phyloP scores from a whole-genome alignment of 2,329 filamentous ascomycete species.

The Penicillium paneum region DNA sequence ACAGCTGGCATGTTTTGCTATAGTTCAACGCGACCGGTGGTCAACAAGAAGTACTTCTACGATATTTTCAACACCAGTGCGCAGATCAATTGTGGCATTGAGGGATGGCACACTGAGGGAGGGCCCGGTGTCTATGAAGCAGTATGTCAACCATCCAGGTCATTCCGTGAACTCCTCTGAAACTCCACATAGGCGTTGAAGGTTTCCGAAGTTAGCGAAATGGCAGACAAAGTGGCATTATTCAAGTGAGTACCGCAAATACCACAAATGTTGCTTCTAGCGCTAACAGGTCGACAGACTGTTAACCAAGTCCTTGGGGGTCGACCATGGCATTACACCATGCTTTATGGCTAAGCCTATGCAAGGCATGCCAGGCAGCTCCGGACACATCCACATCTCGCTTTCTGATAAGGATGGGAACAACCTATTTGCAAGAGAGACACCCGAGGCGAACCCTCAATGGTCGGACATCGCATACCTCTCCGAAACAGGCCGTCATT shows the following conservation, averaged over 20 bases:
- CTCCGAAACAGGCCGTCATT: conserved; percentile 86
- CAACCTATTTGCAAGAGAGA: conserved; percentile 75
- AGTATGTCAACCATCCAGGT: conserved; percentile 39
- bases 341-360: conserved; percentile 98
- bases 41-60: conserved; percentile 89
- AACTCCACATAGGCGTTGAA: conserved; percentile 60
- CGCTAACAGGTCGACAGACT: conserved; percentile 49
- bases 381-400: conserved; percentile 89
- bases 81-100: conserved; percentile 73
- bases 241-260: conserved; percentile 64
- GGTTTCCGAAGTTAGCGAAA: conserved; percentile 76
- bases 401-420: conserved; percentile 71
- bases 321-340: conserved; percentile 81
- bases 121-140: conserved; percentile 93
- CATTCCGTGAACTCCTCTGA: neutral
- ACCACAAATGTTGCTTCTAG: neutral
- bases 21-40: conserved; percentile 76
- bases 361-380: conserved; percentile 85
- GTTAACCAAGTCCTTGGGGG: conserved; percentile 80
- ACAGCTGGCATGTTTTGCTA: conserved; percentile 95
- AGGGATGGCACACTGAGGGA: conserved; percentile 92
- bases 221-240: conserved; percentile 83
- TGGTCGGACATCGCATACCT: conserved; percentile 73
- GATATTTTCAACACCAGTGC: conserved; percentile 75
- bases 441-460: conserved; percentile 64